Percentiles rank a stretch among this genome's conserved stretches.
Conservation (phyloP, 345 rosid genomes). For the Euphorbia pulcherrima region DNA sequence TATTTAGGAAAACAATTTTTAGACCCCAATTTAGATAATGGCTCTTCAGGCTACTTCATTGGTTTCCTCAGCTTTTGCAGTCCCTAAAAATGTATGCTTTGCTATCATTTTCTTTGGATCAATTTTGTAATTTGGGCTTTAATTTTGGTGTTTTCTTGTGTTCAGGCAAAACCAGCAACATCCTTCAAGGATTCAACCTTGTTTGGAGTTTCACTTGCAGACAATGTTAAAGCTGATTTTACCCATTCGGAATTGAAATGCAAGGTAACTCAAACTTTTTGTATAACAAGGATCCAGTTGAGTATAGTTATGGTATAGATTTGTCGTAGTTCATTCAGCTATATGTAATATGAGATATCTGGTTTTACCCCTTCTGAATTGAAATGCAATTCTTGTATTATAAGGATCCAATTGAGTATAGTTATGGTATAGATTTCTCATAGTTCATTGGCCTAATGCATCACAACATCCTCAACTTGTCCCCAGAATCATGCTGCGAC, state of each 20-base stretch:
- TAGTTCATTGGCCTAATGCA: no score
- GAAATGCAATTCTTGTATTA: no score
- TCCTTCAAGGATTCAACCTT: constrained; percentile 67
- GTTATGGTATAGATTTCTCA: no score
- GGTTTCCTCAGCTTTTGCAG: constrained; percentile 55
- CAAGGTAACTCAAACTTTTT: constrained; percentile 72
- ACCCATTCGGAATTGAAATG: constrained; percentile 48
- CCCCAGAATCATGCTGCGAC: no score
- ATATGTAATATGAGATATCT: no score
- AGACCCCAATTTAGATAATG: constrained; percentile 32
- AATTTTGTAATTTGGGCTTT: not conserved
- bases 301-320: no score
- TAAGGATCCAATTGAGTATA: no score
- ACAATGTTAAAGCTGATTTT: constrained; percentile 49
- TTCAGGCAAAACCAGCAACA: constrained; percentile 56
- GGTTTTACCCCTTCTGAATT: not conserved
- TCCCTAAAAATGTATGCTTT: constrained; percentile 57
- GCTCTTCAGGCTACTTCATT: constrained; percentile 77
- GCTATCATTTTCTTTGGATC: not conserved
- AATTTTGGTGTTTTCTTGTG: constrained; percentile 7
- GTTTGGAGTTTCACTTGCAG: constrained; percentile 69
- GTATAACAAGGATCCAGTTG: no score
- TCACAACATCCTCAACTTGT: no score
- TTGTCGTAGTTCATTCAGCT: no score
- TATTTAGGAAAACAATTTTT: no score